Conservation (phyloP, 495 filamentous ascomycete genomes). For the Podospora tetraspora region DNA sequence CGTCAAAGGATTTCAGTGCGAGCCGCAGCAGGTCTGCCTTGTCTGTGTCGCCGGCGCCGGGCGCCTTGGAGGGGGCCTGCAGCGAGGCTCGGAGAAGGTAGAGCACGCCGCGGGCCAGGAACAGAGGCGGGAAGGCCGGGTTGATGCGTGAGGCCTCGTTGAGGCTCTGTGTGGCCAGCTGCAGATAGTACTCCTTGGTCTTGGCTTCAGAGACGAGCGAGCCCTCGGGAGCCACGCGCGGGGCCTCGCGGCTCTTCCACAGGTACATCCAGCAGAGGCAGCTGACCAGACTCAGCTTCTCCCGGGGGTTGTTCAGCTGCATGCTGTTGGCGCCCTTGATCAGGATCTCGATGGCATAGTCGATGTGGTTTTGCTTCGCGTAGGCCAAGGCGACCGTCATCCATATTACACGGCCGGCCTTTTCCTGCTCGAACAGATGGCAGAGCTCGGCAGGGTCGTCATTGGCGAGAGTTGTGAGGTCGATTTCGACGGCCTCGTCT, state of each 20-base stretch:
- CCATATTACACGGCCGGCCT: constrained; percentile 83
- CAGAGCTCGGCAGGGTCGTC: constrained; percentile 96
- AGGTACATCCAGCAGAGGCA: constrained; percentile 90
- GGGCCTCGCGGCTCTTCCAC: constrained; percentile 84
- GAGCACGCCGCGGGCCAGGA: constrained; percentile 85
- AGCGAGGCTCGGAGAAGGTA: constrained; percentile 83
- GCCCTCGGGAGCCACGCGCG: constrained; percentile 64
- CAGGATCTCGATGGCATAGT: constrained; percentile 91
- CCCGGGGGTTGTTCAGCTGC: constrained; percentile 63
- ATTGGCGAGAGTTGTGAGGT: constrained; percentile 75
- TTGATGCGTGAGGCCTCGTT: constrained; percentile 95
- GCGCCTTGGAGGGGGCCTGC: constrained; percentile 64
- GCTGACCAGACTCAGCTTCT: constrained; percentile 77
- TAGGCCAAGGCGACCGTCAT: constrained; percentile 96
- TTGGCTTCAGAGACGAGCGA: constrained; percentile 59
- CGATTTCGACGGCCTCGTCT: constrained; percentile 86
- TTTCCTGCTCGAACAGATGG: constrained; percentile 86
- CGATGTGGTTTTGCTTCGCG: constrained; percentile 86
- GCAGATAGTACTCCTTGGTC: constrained; percentile 89
- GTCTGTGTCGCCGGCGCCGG: constrained; percentile 64
- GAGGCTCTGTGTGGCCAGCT: constrained; percentile 79
- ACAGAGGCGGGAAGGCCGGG: constrained; percentile 80
- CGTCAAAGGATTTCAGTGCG: constrained; percentile 87
- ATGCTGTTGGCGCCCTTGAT: constrained; percentile 74
- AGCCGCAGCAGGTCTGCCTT: constrained; percentile 72